Base-by-base conservation (phyloP, 2,329 filamentous ascomycete species). In the Aspergillus thermomutatus region DNA sequence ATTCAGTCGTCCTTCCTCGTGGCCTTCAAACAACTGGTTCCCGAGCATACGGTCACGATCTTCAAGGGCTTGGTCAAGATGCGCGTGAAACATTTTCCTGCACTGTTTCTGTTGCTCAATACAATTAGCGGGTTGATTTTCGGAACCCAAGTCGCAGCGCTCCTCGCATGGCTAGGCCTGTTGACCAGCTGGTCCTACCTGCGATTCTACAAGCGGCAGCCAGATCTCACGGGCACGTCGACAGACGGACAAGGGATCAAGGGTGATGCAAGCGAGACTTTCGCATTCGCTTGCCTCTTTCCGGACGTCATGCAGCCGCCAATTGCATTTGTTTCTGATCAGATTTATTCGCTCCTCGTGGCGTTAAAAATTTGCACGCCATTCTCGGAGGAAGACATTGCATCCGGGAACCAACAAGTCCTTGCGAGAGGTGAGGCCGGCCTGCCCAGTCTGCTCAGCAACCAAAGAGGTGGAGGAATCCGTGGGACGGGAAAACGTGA, bases 21-120 rank as follows among this genome's bases (percentile, higher is more conserved):
- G 67, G 91, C 93, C 54, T 96, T 97, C 77, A 97, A 96, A 77
- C 94, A 99, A 76, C 90, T 99, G 50, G 89, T 97, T 37, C 94
- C 94, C 23, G 92, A 96, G 60, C 94, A 99, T 75, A 99, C 94
- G 10, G 93, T 97, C 53, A 94, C 93, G 4, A 85, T 99, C 57
- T 93, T 96, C 79, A 89, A 89, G 62, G 92, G 92, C 62, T 79
- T 96, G 59, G 73, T 97, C 57, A 96, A 94, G 58, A 86, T 97
- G 73, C 90, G 93, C 64, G 92, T 99, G 54, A 87, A 88, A 72
- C 86, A 88, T 72, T 88, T 88, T 79, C 96, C 78, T 61, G 94
- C 77, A 81, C 89, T 86, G 72, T 96, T 82, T 79, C 86, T 82
- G 61, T 74, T 90, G 56, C 83, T 95, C 58, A 87, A 90, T 63